phyloP scores from a whole-genome alignment of 2,329 filamentous ascomycete species.

The Aphanocladium album region DNA sequence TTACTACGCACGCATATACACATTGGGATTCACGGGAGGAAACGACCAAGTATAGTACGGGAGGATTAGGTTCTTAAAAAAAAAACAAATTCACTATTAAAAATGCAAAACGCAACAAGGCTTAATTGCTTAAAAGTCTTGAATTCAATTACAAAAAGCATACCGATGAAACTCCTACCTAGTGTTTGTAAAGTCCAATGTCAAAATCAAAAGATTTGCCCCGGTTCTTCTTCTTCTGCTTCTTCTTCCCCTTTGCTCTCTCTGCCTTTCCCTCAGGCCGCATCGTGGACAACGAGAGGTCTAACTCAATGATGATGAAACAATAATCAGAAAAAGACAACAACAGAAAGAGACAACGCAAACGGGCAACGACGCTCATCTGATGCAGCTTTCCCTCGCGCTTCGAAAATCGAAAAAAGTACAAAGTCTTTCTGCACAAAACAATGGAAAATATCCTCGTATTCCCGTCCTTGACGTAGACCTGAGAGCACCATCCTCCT shows the following conservation, averaged over 20 bases:
- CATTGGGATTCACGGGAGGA: neutral
- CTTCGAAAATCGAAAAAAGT: neutral
- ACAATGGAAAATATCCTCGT: neutral
- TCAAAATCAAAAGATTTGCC: conserved; percentile 8
- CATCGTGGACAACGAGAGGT: neutral
- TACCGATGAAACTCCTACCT: conserved; percentile 16
- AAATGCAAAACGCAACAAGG: too few relatives aligned
- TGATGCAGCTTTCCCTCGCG: neutral
- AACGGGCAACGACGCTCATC: too few relatives aligned
- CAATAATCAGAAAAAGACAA: neutral
- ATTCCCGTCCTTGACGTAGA: neutral
- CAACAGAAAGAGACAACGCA: too few relatives aligned
- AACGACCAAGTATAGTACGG: too few relatives aligned
- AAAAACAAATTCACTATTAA: neutral
- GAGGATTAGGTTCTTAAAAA: too few relatives aligned
- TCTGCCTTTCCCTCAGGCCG: neutral
- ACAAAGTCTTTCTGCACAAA: neutral
- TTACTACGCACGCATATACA: neutral
- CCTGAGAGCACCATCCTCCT: neutral
- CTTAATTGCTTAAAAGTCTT: too few relatives aligned
- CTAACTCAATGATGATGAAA: conserved; percentile 9
- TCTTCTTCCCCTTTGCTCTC: neutral
- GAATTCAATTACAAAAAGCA: conserved; percentile 16
- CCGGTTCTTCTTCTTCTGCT: neutral
- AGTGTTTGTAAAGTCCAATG: conserved; percentile 14